Evolutionary conservation across 345 rosid species (phyloP).

Genomic region (Sonneratia caseolaris): DNA sequence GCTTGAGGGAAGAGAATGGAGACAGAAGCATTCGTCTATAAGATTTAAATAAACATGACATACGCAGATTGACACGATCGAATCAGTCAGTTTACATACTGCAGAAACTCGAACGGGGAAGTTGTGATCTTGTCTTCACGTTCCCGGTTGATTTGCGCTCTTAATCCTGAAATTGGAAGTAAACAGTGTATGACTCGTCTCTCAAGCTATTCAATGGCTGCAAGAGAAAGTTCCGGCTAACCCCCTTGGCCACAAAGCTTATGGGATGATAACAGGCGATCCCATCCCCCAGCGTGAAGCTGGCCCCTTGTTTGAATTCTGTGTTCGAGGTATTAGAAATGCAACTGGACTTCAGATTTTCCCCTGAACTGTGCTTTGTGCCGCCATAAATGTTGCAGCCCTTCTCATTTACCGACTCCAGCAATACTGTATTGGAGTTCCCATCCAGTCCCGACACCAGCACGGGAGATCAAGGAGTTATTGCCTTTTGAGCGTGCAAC

Average conservation of each 20-base stretch:
- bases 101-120: too few relatives aligned
- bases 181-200: constrained; percentile 45
- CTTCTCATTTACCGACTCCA: constrained; percentile 35
- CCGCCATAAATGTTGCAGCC: constrained; percentile 62
- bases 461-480: constrained; percentile 31
- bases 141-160: neutral
- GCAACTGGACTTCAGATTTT: constrained; percentile 42
- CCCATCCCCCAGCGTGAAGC: constrained; percentile 47
- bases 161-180: constrained; percentile 48
- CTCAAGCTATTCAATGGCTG: constrained; percentile 56
- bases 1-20: too few relatives aligned
- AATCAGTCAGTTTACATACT: too few relatives aligned
- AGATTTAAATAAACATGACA: neutral
- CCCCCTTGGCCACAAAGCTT: constrained; percentile 71
- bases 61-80: neutral
- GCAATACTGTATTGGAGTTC: constrained; percentile 36
- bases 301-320: constrained; percentile 35
- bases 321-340: constrained; percentile 16
- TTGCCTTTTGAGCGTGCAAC: constrained; percentile 19
- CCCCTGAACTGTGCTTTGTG: constrained; percentile 20
- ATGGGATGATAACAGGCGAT: constrained; percentile 51
- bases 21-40: too few relatives aligned
- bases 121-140: too few relatives aligned
- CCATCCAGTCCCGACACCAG: constrained; percentile 65
- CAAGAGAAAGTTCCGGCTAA: constrained; percentile 53